Evolutionary conservation across 2,329 filamentous ascomycete genomes (phyloP), one percentile per base, ranked within the genome.

Genomic region (Colletotrichum lentis): DNA sequence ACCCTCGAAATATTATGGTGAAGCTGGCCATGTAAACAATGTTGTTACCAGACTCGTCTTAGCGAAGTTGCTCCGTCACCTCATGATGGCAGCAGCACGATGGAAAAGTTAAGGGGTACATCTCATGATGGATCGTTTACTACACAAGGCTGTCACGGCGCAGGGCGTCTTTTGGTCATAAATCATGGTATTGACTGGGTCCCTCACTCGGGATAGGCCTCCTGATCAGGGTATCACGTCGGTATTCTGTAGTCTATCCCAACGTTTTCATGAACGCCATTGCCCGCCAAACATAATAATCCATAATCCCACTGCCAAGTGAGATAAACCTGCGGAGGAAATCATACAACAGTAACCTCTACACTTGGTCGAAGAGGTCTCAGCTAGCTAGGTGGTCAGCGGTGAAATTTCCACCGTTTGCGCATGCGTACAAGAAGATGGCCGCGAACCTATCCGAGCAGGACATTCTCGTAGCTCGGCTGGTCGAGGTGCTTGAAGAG

Each of bases 381-480:
- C 41, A 31, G 24, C 11, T 27, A 20, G 22, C n/a, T 22, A 35
- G 8, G 31, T 35, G 31, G 31, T 7, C 7, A 35, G 31, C 31
- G 31, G 31, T 35, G 31, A 7, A 31, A 31, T 31, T 18, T 3
- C 47, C 24, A 18, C 22, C 22, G 14, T 10, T 18, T 18, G 24
- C 47, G n/a, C 24, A 47, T 24, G 20, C 20, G 22, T 3, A 27
- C 22, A 20, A 20, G 10, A 10, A 18, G 3, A 5, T 5, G 18
- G 37, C 8, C 1, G 16, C 41, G n/a, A 8, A 20, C 27, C 69
- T 68, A 76, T 43, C 82, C 82, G 70, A 86, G 75, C 49, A 88
- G 67, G 16, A 85, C 81, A 47, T 78, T 77, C 63, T 86, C 85
- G 64, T 85, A 84, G 68, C 80, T 76, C 43, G 79, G 78, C 41